Conservation (phyloP, 352 stramenopile species). For the Phytopythium litorale region DNA sequence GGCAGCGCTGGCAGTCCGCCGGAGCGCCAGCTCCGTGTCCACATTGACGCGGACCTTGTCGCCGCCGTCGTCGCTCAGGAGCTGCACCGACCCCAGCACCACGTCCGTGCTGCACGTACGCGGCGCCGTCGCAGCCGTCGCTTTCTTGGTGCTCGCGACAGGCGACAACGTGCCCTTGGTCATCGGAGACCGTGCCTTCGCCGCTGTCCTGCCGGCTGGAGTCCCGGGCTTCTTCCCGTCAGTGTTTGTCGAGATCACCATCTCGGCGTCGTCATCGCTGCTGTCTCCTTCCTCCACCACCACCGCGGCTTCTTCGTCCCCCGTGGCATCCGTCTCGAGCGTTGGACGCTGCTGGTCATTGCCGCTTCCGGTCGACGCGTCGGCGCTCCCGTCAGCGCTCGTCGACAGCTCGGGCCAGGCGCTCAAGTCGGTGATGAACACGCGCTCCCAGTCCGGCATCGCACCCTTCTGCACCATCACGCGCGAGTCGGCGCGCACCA, state of each 20-base stretch:
- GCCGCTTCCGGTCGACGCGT: not conserved
- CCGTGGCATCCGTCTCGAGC: not conserved
- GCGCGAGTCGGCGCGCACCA: slow-evolving; percentile 24
- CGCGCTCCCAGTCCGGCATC: slow-evolving; percentile 51
- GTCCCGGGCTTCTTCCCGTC: not conserved
- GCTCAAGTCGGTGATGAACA: slow-evolving; percentile 42
- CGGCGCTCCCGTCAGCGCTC: not conserved
- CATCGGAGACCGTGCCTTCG: not conserved
- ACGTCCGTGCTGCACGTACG: slow-evolving; percentile 52
- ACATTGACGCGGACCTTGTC: slow-evolving; percentile 65
- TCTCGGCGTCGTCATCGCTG: slow-evolving; percentile 35
- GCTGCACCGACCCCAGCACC: slow-evolving; percentile 45
- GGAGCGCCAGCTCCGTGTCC: slow-evolving; percentile 44
- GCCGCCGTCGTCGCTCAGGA: slow-evolving; percentile 41
- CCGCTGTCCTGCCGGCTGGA: not conserved
- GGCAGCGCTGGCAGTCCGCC: slow-evolving; percentile 14
- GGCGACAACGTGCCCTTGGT: not conserved
- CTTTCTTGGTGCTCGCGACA: not conserved
- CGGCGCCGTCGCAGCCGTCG: slow-evolving; percentile 27
- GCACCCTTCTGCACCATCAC: slow-evolving; percentile 45
- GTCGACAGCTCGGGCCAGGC: slow-evolving; percentile 41
- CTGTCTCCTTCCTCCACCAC: slow-evolving; percentile 24
- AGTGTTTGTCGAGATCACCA: not conserved
- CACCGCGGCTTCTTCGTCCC: slow-evolving; percentile 13
- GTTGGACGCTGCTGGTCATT: not conserved